These are phyloP conservation scores for Podospora didyma DNA, from an alignment of 495 filamentous ascomycete genomes.

Conservation along the genomic window DNA sequence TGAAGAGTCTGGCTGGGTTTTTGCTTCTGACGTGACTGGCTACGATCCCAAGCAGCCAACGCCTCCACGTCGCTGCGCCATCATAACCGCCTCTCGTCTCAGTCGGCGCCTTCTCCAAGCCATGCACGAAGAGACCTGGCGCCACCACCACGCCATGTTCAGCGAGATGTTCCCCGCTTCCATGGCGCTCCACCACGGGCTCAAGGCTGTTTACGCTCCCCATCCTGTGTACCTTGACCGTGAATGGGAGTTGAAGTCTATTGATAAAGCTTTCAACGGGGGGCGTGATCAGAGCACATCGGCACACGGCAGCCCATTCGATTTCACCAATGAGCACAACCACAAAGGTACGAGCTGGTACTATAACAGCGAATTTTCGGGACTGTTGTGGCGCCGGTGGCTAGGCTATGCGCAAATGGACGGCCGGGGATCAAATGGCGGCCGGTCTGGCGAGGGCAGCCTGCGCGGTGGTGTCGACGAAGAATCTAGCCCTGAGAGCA, in stretches of 20 bases:
- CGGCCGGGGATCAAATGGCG: slow-evolving; percentile 62
- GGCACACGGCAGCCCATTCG: slow-evolving; percentile 68
- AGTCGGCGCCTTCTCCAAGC: slow-evolving; percentile 72
- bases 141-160: slow-evolving; percentile 81
- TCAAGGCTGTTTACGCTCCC: slow-evolving; percentile 92
- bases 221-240: slow-evolving; percentile 90
- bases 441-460: slow-evolving; percentile 51
- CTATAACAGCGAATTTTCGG: slow-evolving; percentile 83
- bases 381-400: slow-evolving; percentile 84
- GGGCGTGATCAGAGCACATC: slow-evolving; percentile 70
- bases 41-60: slow-evolving; percentile 62
- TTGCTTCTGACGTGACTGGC: slow-evolving; percentile 79
- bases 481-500: slow-evolving; percentile 46
- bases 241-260: slow-evolving; percentile 64
- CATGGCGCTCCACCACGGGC: slow-evolving; percentile 81
- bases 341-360: slow-evolving; percentile 90
- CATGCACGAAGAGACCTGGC: slow-evolving; percentile 85
- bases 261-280: slow-evolving; percentile 81
- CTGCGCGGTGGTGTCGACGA: slow-evolving; percentile 67
- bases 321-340: slow-evolving; percentile 81
- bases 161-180: slow-evolving; percentile 91
- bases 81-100: slow-evolving; percentile 78
- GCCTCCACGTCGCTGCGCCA: slow-evolving; percentile 76
- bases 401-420: slow-evolving; percentile 69
- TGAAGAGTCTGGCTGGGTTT: slow-evolving; percentile 80